Evolutionary conservation across 352 stramenopile genomes (phyloP).

Genomic region (Saprolegnia parasitica): DNA sequence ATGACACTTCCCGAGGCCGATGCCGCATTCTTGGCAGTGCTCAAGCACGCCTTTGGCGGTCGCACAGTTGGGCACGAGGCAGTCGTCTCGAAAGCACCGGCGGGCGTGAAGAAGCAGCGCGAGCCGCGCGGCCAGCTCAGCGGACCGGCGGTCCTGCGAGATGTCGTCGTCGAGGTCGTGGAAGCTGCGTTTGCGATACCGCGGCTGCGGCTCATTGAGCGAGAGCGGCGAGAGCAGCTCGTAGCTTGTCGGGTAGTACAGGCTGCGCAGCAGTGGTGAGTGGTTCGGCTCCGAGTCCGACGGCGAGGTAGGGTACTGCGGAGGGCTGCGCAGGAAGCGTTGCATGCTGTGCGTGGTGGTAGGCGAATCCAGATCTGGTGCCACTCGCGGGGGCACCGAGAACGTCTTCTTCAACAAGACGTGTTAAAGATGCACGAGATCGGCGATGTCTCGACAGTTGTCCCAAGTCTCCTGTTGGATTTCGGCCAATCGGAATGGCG

Average conservation of each 20-base stretch:
- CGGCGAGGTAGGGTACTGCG: no score
- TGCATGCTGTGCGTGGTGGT: no score
- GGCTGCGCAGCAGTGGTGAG: neutral
- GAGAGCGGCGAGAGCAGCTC: neutral
- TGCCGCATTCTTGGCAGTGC: slow-evolving; percentile 10
- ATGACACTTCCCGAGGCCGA: neutral
- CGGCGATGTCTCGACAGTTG: no score
- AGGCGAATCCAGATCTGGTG: no score
- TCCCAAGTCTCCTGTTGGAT: no score
- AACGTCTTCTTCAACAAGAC: no score
- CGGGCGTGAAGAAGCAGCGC: slow-evolving; percentile 1
- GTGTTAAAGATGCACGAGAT: no score
- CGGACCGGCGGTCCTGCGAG: neutral
- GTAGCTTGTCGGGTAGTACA: neutral
- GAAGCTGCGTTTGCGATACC: slow-evolving; percentile 1
- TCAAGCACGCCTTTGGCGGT: slow-evolving; percentile 3
- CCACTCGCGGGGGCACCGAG: no score
- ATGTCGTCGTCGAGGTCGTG: neutral
- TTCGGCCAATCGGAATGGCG: no score
- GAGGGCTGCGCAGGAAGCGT: no score
- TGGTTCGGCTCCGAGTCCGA: neutral
- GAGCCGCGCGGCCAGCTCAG: neutral
- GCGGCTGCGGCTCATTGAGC: neutral
- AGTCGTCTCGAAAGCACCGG: slow-evolving; percentile 2
- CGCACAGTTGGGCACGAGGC: neutral